Percentiles rank a stretch among this genome's conserved stretches.
phyloP scores from a whole-genome alignment of 352 stramenopile genomes.

The Phytophthora melonis region DNA sequence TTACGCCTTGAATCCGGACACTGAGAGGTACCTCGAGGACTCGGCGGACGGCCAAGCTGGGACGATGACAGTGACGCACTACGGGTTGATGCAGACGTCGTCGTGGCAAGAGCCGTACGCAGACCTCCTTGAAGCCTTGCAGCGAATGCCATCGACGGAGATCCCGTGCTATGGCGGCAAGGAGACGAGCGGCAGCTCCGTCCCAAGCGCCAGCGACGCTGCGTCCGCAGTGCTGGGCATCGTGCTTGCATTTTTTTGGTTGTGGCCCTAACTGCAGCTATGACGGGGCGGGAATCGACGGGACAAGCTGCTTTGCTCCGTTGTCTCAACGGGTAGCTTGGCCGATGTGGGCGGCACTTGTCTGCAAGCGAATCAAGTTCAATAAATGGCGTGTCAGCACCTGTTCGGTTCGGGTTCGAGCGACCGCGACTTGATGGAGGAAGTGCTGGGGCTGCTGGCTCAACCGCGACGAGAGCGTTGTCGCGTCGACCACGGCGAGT shows the following conservation, averaged over 20 bases:
- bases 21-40: slow-evolving; percentile 66
- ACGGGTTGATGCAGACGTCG: slow-evolving; percentile 59
- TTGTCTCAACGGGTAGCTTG: slow-evolving; percentile 6
- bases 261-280: not conserved
- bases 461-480: not conserved
- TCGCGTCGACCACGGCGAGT: slow-evolving; percentile 8
- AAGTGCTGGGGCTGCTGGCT: slow-evolving; percentile 41
- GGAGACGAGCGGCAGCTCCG: slow-evolving; percentile 9
- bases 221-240: slow-evolving; percentile 6
- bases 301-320: not conserved
- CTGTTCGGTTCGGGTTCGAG: slow-evolving; percentile 20
- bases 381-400: slow-evolving; percentile 29
- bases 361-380: no score
- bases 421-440: slow-evolving; percentile 41
- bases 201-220: not conserved
- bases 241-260: not conserved
- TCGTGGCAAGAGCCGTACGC: slow-evolving; percentile 67
- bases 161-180: slow-evolving; percentile 75
- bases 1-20: slow-evolving; percentile 74
- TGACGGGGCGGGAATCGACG: not conserved
- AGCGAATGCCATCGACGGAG: slow-evolving; percentile 47
- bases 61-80: slow-evolving; percentile 63
- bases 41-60: slow-evolving; percentile 50
- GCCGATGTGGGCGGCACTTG: slow-evolving; percentile 8
- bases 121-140: slow-evolving; percentile 58